Base-by-base conservation (phyloP, 2,329 filamentous ascomycete genomes). In the Fusarium coffeatum region DNA sequence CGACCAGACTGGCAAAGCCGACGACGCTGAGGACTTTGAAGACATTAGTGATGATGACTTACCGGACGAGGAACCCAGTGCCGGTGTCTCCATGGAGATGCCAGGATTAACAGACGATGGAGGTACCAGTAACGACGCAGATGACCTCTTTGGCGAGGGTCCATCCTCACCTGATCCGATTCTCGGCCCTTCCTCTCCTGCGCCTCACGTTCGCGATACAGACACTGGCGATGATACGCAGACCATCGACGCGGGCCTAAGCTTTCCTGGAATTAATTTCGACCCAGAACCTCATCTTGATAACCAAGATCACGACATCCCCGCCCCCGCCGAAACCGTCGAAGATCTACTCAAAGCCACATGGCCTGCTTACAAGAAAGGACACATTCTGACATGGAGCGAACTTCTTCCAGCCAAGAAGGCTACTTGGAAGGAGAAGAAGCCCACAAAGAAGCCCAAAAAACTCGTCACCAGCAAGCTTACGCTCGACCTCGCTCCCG, bases 1-100 rank as follows among this genome's bases (percentile, higher is more conserved):
- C 68, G 89, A 90, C 69, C 85, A 89, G 69, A 84, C 85, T 9
- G 92, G 93, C 78, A 99, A 99, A 80, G 95, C 94, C 57, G 94
- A 94, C 64, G 93, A 98, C 81, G 96, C 96, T 42, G 83, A 96
- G 67, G 96, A 99, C 77, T 99, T 86, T 74, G 93, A 93, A 77
- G 93, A 97, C 76, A 94, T 98, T 67, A 92, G 92, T 71, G 95
- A 98, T 78, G 94, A 97, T 77, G 94, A 98, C 68, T 86, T 97
- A 10, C 92, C 93, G 13, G 93, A 96, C 9, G 93, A 96, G 68
- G 87, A 90, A 58, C 80, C 79, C 28, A 80, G 79, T 13, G 79
- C 77, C 8, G 79, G 77, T 54, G 75, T 78, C 18, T 84, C 82
- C 16, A 77, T 81, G 48, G 84, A 88, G 58, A 77, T 85, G n/a